Conservation (phyloP, 2,329 filamentous ascomycete genomes). For the Neodidymelliopsis sp. region DNA sequence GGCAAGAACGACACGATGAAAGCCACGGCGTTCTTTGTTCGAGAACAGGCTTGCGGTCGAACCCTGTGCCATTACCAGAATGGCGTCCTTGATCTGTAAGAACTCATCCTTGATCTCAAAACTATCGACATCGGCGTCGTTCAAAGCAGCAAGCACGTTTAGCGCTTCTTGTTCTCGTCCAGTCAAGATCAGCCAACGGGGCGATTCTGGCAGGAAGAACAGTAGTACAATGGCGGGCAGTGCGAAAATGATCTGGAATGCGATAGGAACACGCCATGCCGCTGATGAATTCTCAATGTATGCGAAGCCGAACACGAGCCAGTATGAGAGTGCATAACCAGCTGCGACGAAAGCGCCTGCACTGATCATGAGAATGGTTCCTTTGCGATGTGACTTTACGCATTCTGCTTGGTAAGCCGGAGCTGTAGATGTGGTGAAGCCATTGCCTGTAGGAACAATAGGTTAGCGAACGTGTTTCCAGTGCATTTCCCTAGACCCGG, state of each 20-base stretch:
- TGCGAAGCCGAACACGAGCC: constrained; percentile 61
- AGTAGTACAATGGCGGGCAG: constrained; percentile 61
- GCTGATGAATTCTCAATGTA: constrained; percentile 49
- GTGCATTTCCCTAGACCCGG: constrained; percentile 52
- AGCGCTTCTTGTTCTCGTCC: constrained; percentile 58
- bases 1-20: constrained; percentile 53
- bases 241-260: constrained; percentile 65
- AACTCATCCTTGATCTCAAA: constrained; percentile 50
- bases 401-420: constrained; percentile 62
- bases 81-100: constrained; percentile 47
- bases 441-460: constrained; percentile 52
- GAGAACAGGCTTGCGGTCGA: constrained; percentile 31
- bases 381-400: constrained; percentile 54
- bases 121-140: constrained; percentile 34
- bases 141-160: constrained; percentile 41
- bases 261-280: constrained; percentile 63
- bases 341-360: constrained; percentile 59
- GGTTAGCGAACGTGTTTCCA: constrained; percentile 33
- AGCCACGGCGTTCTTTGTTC: constrained; percentile 49
- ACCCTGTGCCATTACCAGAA: constrained; percentile 41
- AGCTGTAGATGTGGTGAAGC: constrained; percentile 60
- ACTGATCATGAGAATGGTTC: constrained; percentile 58
- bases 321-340: constrained; percentile 60
- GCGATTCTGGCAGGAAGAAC: constrained; percentile 63
- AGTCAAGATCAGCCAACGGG: constrained; percentile 65